Base-by-base conservation (phyloP, 257 asterid species). In the Gynochthodes officinalis region DNA sequence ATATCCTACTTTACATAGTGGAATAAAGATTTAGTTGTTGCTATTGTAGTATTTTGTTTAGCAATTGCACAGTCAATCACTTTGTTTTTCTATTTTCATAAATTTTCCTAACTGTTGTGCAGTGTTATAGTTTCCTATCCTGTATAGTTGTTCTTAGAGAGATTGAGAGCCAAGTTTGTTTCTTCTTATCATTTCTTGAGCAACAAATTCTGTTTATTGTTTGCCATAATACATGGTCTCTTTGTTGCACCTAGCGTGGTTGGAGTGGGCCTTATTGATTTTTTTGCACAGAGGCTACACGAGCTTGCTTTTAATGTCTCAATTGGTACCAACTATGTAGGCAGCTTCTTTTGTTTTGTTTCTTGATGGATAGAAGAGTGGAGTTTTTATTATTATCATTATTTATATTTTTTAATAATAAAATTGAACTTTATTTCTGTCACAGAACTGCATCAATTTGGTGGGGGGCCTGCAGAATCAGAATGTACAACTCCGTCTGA, bases 401-500 rank as follows among this genome's bases (percentile, higher is more conserved):
- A n/a, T n/a, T n/a, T n/a, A n/a, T n/a, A n/a, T n/a, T n/a, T n/a
- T n/a, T n/a, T 35, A 23, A 16, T 37, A 35, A 15, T 57, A 16
- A 67, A 44, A 28, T 44, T 58, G 23, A 46, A 66, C 7, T 30
- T 57, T 39, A 50, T 35, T 33, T 60, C 21, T 64, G 33, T 72
- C 30, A 50, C 82, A 86, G 90, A 81, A 70, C 75, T 86, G 71
- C 81, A 69, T 63, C 75, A 72, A 12, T 81, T 50, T 58, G 86
- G 83, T 76, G 88, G 83, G 46, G 87, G 86, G 13, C 67, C 72
- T 64, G 44, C 64, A 1, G 92, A 89, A 52, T 57, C 85, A 0
- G 98, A 90, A 37, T 74, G 82, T 50, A 55, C 79, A 7, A 82
- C 83, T 23, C 76, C 75, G n/a, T 21, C 72, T 14, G 80, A 76